These are phyloP conservation scores for Curvularia sp. DNA, from an alignment of 2,329 filamentous ascomycete genomes.

Conservation along the genomic window DNA sequence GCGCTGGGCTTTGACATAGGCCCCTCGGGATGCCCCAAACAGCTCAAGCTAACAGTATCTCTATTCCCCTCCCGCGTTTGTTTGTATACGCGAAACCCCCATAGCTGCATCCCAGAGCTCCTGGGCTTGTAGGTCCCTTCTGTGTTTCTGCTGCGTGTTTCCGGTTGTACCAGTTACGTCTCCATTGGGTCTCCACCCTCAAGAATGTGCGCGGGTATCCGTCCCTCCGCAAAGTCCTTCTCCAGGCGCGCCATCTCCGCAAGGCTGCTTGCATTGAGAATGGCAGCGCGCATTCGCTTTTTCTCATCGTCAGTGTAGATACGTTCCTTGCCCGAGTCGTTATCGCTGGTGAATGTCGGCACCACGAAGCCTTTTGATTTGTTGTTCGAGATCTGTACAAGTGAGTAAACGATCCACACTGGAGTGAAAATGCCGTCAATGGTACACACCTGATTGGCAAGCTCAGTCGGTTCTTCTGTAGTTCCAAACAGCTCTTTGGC, in stretches of 20 bases:
- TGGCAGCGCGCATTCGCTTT: conserved; percentile 82
- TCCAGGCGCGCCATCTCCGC: conserved; percentile 90
- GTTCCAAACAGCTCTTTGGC: conserved; percentile 86
- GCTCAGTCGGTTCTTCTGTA: conserved; percentile 74
- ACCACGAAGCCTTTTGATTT: conserved; percentile 79
- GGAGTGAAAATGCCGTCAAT: not conserved
- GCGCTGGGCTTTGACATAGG: not conserved
- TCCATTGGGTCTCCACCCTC: conserved; percentile 41
- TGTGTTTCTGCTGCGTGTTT: not conserved
- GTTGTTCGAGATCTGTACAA: conserved; percentile 72
- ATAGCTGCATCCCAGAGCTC: not conserved
- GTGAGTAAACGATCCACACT: conserved; percentile 36
- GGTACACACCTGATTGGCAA: conserved; percentile 61
- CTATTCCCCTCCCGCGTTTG: not conserved
- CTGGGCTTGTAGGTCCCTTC: not conserved
- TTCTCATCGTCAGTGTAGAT: conserved; percentile 87
- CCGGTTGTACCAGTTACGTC: conserved; percentile 20
- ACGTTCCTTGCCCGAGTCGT: conserved; percentile 61
- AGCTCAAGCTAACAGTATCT: not conserved
- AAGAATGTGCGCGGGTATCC: conserved; percentile 65
- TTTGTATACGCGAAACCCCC: not conserved
- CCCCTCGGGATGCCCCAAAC: not conserved
- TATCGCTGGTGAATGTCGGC: conserved; percentile 50
- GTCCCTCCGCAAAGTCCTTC: conserved; percentile 88
- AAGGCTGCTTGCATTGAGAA: conserved; percentile 85